phyloP scores from a whole-genome alignment of 306 rosid species.

The Medicago truncatula region MtrunA17r5.0-ANR NC_053048.1:51041001-51041500 shows the following conservation, averaged over 20 bases:
- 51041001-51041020: constrained; percentile 66
- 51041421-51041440: constrained; percentile 66
- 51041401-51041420: constrained; percentile 58
- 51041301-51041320: constrained; percentile 72
- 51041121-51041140: constrained; percentile 84
- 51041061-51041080: constrained; percentile 68
- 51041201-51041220: constrained; percentile 82
- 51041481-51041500: constrained; percentile 91
- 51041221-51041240: constrained; percentile 83
- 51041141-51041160: constrained; percentile 76
- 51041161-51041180: constrained; percentile 78
- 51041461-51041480: constrained; percentile 98
- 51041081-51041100: constrained; percentile 71
- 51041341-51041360: constrained; percentile 72
- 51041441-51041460: constrained; percentile 89
- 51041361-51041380: constrained; percentile 81
- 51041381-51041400: constrained; percentile 66
- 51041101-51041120: constrained; percentile 86
- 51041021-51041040: constrained; percentile 93
- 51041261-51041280: constrained; percentile 85
- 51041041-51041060: constrained; percentile 67
- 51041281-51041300: constrained; percentile 58
- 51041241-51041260: constrained; percentile 95
- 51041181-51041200: constrained; percentile 76
- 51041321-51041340: constrained; percentile 83